Base-by-base conservation (phyloP, 257 asterid genomes). In the Ballota nigra region DNA sequence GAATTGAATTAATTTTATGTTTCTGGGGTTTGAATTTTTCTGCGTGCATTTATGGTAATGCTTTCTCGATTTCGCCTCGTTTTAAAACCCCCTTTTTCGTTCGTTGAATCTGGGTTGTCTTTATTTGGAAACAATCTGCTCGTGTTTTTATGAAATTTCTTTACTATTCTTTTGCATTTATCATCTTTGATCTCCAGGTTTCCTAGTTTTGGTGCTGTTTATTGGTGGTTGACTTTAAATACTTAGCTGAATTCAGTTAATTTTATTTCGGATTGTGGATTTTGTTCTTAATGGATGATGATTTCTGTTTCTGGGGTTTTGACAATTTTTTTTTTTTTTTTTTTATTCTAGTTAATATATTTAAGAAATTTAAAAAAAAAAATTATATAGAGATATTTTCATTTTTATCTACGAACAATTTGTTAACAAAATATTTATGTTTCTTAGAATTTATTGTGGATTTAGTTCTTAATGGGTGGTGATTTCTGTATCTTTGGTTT, bases 1-100 rank as follows among this genome's bases (percentile, higher is more conserved):
- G 15, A 11, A 31, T 47, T 4, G 16, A 1, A 13, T 59, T 43
- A 40, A 18, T 0, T 52, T 51, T 31, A 5, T 33, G 6, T 3
- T 38, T 18, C 51, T 64, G 59, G 68, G 70, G 38, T 41, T 63
- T 41, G 3, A 11, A 8, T 68, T 45, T 62, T 51, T 31, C 24
- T 22, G 13, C 83, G 77, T 68, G 77, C 83, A 78, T 72, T 83
- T 49, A 71, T 52, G 12, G 28, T 75, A 52, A 26, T 11, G 20
- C 52, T 69, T 26, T 72, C 78, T 65, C 33, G 68, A 70, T 60
- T 76, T 76, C 73, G 22, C 69, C 57, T 63, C 77, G 40, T 67
- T 51, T 57, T 64, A 15, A 45, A 31, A 53, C 60, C 34, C 57
- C 56, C 65, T 28, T 67, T 62, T 52, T 19, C 34, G 34, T 43